phyloP scores from a whole-genome alignment of 768 basidiomycete genomes.

The Lactifluus rugatus region DNA sequence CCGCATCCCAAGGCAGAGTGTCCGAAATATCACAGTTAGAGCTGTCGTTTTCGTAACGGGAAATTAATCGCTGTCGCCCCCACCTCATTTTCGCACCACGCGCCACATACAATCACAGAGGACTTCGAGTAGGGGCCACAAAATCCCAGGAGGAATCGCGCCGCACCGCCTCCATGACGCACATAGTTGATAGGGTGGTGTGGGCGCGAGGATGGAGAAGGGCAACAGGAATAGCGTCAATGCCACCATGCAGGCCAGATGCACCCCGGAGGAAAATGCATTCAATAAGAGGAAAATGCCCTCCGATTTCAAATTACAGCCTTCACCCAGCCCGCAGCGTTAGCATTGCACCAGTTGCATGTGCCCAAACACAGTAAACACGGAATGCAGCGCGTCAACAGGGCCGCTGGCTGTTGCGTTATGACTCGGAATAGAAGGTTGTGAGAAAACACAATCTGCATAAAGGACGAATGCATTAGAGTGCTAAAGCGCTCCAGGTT shows the following conservation, averaged over 20 bases:
- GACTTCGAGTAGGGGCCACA: not conserved
- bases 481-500: conserved; percentile 36
- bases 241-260: not conserved
- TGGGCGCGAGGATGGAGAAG: not conserved
- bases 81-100: too few species aligned
- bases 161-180: too few species aligned
- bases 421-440: not conserved
- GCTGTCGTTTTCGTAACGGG: not conserved
- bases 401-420: conserved; percentile 17
- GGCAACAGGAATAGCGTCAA: not conserved
- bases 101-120: too few species aligned
- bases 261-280: not conserved
- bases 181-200: too few species aligned
- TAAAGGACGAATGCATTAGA: not conserved
- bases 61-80: too few species aligned
- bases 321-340: conserved; percentile 14
- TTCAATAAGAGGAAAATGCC: not conserved
- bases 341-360: conserved; percentile 10
- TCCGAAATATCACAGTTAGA: too few species aligned
- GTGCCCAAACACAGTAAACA: conserved; percentile 12
- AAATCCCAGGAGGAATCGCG: too few species aligned
- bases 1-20: not conserved
- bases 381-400: not conserved
- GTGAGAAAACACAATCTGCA: not conserved
- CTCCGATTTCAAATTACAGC: conserved; percentile 22